Evolutionary conservation across 2,329 filamentous ascomycete species (phyloP), one percentile per base, ranked within the genome.

Genomic region (Helotiales sp.): DNA sequence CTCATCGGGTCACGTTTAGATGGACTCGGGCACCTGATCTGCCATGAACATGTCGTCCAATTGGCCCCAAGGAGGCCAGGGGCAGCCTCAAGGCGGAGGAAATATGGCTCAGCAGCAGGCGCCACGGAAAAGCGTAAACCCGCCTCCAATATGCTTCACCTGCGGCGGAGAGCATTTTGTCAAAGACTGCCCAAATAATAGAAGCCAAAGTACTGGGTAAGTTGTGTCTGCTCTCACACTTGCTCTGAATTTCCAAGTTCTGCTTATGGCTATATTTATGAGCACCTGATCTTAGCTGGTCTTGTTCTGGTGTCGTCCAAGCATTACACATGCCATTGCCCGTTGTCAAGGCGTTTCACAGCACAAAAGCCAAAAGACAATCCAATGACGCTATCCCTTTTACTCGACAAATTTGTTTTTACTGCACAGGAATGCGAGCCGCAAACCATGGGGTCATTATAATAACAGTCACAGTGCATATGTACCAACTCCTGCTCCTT

Each of bases 81-180:
- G 54, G 17, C 38, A 17, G 27, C 54, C 34, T 61, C 57, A 40
- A 61, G 56, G 15, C 9, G 40, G 40, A 44, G 40, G 40, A 27
- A 56, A 58, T 48, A 59, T 51, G 48, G 42, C 31, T 52, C 54
- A 52, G 40, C 52, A 59, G n/a, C 51, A 19, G 44, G 51, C 27
- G 46, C 42, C 50, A 48, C 64, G 54, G 7, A 57, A 49, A 33
- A 54, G 49, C 63, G 55, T 54, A 40, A 63, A 65, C 27, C 63
- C 60, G 30, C 73, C 73, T 54, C 71, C 72, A 7, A 64, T 75
- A 61, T 84, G 81, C 69, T 83, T 82, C 68, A 83, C 82, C 65
- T 84, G 81, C 63, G 79, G 80, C 48, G 69, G 71, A 29, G 78
- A 78, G 3, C 81, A 84, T 66, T 83, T 79, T 74, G 73, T 79